Evolutionary conservation across 176 grass and related monocot genomes (phyloP), one percentile per base, ranked within the genome.

Genomic region (Zoysia pacifica): DNA sequence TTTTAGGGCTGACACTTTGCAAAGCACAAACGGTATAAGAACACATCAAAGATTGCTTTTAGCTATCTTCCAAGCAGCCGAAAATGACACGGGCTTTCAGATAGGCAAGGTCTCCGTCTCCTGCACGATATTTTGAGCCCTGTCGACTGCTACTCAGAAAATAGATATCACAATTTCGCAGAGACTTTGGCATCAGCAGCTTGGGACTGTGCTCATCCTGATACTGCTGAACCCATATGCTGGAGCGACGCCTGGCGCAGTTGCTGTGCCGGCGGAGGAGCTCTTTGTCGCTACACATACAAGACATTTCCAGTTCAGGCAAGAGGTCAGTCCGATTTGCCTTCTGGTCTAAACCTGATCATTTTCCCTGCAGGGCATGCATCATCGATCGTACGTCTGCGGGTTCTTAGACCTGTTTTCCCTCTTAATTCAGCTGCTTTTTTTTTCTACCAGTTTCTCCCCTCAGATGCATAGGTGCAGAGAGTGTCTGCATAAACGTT

Each of bases 1-100:
- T 28, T 28, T 28, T 28, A 28, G 28, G 28, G 28, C 28, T 28
- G 28, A 74, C 51, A 60, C 19, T 28, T 18, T 53, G 15, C 9
- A 77, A 35, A 35, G 28, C 42, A 66, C 16, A 65, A 48, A 39
- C 15, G 53, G 3, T 15, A 64, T 41, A 18, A 3, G 16, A 12
- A 69, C 7, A 40, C 48, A 0, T 18, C 7, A 71, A 28, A 77
- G 77, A 67, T 73, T 73, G 62, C 45, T 40, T 76, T 65, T 46
- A 39, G 72, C 72, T 81, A 85, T 12, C 43, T 66, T 72, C 77
- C 87, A 85, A 81, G 74, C 64, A 41, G 67, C 20, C 46, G 84
- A 93, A 84, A 90, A 68, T 15, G 76, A 93, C 59, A 50, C 42
- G 6, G 16, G 76, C 76, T 80, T 77, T 76, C 76, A 84, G 87